Percentiles rank a stretch among this genome's conserved stretches.
These are phyloP conservation scores for Ophidiomyces ophidiicola DNA, from an alignment of 2,329 filamentous ascomycete species.

Conservation along the genomic window DNA sequence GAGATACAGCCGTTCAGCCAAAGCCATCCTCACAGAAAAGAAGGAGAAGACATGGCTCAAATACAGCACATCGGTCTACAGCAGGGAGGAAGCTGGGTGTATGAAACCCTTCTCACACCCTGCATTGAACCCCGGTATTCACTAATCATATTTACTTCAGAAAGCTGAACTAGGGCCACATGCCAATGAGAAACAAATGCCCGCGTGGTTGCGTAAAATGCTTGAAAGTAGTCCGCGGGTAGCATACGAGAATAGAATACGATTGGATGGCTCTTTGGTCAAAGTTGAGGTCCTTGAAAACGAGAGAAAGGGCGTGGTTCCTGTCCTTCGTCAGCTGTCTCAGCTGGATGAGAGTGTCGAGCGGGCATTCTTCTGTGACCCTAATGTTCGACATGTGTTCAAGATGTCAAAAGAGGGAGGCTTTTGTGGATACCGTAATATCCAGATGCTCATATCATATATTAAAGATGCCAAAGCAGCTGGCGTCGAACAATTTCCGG, in stretches of 20 bases:
- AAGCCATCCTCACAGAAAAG: constrained; percentile 16
- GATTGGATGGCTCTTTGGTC: constrained; percentile 32
- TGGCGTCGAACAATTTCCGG: constrained; percentile 50
- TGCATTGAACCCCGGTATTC: background rate
- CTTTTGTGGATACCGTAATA: constrained; percentile 91
- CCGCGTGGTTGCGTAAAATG: constrained; percentile 51
- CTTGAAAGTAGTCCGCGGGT: constrained; percentile 49
- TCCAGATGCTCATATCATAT: constrained; percentile 80
- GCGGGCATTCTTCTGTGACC: constrained; percentile 68
- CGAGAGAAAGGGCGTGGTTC: constrained; percentile 44
- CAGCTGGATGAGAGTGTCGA: constrained; percentile 52
- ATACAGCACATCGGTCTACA: background rate
- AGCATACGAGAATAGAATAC: constrained; percentile 41
- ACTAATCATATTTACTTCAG: constrained; percentile 19
- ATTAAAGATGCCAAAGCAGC: constrained; percentile 48
- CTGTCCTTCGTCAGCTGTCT: constrained; percentile 51
- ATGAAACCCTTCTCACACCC: background rate
- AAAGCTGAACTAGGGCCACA: constrained; percentile 57
- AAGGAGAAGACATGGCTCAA: constrained; percentile 9
- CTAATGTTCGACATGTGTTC: constrained; percentile 62
- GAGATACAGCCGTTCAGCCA: constrained; percentile 22
- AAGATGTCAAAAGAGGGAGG: constrained; percentile 74
- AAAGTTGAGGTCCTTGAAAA: constrained; percentile 38
- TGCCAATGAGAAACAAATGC: constrained; percentile 64
- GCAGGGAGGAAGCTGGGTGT: background rate